Percentiles rank a stretch among this genome's conserved stretches.
phyloP scores from a whole-genome alignment of 164 flowering plant species.

The Taxillus chinensis region DNA sequence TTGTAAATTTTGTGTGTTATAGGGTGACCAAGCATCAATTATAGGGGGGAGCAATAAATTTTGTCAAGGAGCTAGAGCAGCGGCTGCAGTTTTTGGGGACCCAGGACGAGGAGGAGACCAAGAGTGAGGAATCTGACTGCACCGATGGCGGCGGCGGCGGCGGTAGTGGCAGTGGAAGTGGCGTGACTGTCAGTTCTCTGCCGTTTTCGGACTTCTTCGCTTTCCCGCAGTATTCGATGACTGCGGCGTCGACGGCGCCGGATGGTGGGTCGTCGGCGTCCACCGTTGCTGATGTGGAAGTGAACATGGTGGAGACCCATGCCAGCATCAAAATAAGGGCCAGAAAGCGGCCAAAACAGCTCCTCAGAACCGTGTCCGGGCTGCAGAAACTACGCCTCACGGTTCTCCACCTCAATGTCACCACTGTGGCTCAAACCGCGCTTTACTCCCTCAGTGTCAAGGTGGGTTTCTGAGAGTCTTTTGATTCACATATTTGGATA shows the following conservation, averaged over 20 bases:
- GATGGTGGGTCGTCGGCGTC: background rate
- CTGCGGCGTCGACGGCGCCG: slow-evolving; percentile 1
- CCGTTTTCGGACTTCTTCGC: slow-evolving; percentile 59
- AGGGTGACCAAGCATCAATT: slow-evolving; percentile 98
- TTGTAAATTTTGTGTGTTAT: background rate
- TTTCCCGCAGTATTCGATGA: slow-evolving; percentile 45
- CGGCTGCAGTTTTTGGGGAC: slow-evolving; percentile 52
- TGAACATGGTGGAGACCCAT: slow-evolving; percentile 82
- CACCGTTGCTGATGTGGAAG: slow-evolving; percentile 64
- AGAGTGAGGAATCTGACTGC: background rate
- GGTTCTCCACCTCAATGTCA: slow-evolving; percentile 74
- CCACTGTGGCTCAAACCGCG: slow-evolving; percentile 47
- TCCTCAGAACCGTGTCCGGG: slow-evolving; percentile 54
- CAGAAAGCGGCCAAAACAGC: slow-evolving; percentile 48
- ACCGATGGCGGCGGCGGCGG: slow-evolving; percentile 8
- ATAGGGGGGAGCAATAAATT: slow-evolving; percentile 84
- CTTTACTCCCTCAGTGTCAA: slow-evolving; percentile 71
- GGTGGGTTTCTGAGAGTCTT: slow-evolving; percentile 23
- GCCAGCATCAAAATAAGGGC: slow-evolving; percentile 68
- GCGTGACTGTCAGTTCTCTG: background rate
- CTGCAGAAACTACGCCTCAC: slow-evolving; percentile 48
- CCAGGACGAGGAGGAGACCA: slow-evolving; percentile 15
- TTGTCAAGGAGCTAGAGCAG: slow-evolving; percentile 85
- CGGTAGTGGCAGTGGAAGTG: background rate
- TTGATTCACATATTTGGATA: too few relatives aligned